These are phyloP conservation scores for Venustampulla echinocandica DNA, from an alignment of 495 filamentous ascomycete species.

Conservation along the genomic window DNA sequence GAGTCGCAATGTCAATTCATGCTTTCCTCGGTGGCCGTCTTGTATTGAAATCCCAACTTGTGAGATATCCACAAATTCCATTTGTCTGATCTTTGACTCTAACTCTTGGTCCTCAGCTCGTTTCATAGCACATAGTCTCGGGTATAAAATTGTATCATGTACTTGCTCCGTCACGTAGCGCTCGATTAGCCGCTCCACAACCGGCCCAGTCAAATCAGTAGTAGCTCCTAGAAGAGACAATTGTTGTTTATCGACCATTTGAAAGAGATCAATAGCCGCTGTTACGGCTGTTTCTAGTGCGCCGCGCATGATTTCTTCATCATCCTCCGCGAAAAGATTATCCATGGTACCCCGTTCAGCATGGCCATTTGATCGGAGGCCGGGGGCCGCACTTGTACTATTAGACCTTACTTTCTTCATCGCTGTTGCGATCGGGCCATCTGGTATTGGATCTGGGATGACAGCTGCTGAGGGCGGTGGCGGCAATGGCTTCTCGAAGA, in stretches of 20 bases:
- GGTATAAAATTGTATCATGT: slow-evolving; percentile 77
- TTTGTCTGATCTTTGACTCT: slow-evolving; percentile 81
- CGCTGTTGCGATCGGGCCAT: slow-evolving; percentile 41
- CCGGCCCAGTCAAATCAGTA: slow-evolving; percentile 84
- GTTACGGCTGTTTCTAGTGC: slow-evolving; percentile 87
- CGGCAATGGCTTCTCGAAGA: slow-evolving; percentile 77
- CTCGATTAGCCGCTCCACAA: slow-evolving; percentile 90
- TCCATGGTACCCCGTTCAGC: slow-evolving; percentile 22
- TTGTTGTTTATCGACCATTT: slow-evolving; percentile 91
- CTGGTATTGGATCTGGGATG: slow-evolving; percentile 42
- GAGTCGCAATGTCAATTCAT: slow-evolving; percentile 62
- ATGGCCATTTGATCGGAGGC: slow-evolving; percentile 21
- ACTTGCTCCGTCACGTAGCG: slow-evolving; percentile 91
- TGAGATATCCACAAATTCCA: slow-evolving; percentile 87
- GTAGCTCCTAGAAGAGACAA: slow-evolving; percentile 84
- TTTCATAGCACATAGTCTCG: slow-evolving; percentile 68
- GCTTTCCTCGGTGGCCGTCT: slow-evolving; percentile 59
- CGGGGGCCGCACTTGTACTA: slow-evolving; percentile 29
- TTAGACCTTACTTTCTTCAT: slow-evolving; percentile 41
- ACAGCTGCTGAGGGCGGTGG: slow-evolving; percentile 57
- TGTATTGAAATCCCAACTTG: slow-evolving; percentile 85
- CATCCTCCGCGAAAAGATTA: slow-evolving; percentile 58
- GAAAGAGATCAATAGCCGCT: slow-evolving; percentile 89
- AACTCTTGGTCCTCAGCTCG: slow-evolving; percentile 81
- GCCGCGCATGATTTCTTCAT: slow-evolving; percentile 77